Evolutionary conservation across 768 basidiomycete genomes (phyloP).

Genomic region (Tricholoma furcatifolium): DNA sequence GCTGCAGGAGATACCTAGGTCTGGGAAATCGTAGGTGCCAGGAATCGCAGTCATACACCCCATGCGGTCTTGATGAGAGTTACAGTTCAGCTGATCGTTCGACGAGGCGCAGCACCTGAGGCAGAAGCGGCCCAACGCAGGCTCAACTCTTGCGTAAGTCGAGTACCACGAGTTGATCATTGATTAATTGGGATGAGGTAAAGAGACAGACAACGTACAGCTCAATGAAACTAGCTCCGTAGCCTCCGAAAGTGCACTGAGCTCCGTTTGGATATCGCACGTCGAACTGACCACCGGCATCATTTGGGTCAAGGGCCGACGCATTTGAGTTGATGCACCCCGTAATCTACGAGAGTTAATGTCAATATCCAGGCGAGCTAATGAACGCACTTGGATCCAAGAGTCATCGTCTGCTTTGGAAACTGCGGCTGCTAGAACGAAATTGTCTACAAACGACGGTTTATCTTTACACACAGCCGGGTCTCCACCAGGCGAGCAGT

Average conservation of each 20-base stretch:
- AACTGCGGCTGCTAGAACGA: constrained; percentile 18
- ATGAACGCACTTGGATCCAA: constrained; percentile 17
- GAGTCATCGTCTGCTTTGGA: constrained; percentile 15
- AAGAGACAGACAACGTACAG: constrained; percentile 26
- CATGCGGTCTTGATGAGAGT: constrained; percentile 46
- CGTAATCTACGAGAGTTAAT: constrained; percentile 14
- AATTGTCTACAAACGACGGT: constrained; percentile 12
- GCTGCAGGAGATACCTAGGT: constrained; percentile 11
- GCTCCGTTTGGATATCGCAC: constrained; percentile 52
- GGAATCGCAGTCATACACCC: constrained; percentile 44
- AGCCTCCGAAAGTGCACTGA: constrained; percentile 50
- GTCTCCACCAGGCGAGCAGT: constrained; percentile 10
- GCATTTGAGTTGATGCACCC: constrained; percentile 19
- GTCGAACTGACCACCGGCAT: constrained; percentile 51
- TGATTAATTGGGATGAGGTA: not conserved
- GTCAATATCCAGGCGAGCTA: not conserved
- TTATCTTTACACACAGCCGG: constrained; percentile 9
- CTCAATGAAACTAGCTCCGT: constrained; percentile 51
- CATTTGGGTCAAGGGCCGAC: constrained; percentile 20
- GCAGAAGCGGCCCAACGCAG: constrained; percentile 44
- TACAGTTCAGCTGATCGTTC: constrained; percentile 47
- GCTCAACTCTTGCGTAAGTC: constrained; percentile 39
- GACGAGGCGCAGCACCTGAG: constrained; percentile 41
- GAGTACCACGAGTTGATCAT: not conserved
- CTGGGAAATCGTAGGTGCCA: constrained; percentile 44